Conservation (phyloP, 108 stramenopile species). For the Seminavis robusta region DNA sequence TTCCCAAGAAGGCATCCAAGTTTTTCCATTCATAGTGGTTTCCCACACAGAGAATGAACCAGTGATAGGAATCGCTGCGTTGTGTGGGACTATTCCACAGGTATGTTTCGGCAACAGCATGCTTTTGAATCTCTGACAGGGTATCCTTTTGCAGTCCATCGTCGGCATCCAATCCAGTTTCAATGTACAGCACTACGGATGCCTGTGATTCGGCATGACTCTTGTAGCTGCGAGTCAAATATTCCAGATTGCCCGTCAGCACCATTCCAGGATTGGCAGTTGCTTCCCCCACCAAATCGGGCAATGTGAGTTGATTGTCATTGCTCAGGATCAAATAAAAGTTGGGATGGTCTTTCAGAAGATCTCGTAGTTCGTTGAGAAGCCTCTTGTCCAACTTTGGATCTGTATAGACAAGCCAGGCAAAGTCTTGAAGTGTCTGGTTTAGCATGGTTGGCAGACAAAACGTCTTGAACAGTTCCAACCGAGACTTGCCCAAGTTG, state of each 20-base stretch:
- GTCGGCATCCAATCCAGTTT: slow-evolving; percentile 59
- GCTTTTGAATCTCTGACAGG: slow-evolving; percentile 45
- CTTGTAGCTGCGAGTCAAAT: too few relatives aligned
- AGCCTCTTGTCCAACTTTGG: slow-evolving; percentile 32
- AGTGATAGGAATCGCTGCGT: slow-evolving; percentile 14
- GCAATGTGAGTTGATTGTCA: slow-evolving; percentile 22
- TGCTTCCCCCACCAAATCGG: too few relatives aligned
- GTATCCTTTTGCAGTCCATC: slow-evolving; percentile 55
- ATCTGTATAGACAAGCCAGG: slow-evolving; percentile 59
- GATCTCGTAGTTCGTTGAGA: slow-evolving; percentile 21
- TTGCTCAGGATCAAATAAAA: slow-evolving; percentile 44
- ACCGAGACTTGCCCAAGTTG: slow-evolving; percentile 42
- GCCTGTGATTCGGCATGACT: too few relatives aligned
- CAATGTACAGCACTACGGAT: too few relatives aligned
- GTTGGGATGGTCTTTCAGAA: slow-evolving; percentile 32
- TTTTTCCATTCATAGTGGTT: slow-evolving; percentile 43
- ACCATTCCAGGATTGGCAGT: too few relatives aligned
- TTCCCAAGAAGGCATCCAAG: slow-evolving; percentile 8
- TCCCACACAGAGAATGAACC: slow-evolving; percentile 33
- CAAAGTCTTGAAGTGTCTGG: slow-evolving; percentile 40
- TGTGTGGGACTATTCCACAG: too few relatives aligned
- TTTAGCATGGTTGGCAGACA: slow-evolving; percentile 48
- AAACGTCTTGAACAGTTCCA: slow-evolving; percentile 52
- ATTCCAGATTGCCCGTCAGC: too few relatives aligned
- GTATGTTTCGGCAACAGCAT: slow-evolving; percentile 23